Evolutionary conservation across 2,329 filamentous ascomycete genomes (phyloP), one percentile per base, ranked within the genome.

Genomic region (Hypomyces perniciosus): DNA sequence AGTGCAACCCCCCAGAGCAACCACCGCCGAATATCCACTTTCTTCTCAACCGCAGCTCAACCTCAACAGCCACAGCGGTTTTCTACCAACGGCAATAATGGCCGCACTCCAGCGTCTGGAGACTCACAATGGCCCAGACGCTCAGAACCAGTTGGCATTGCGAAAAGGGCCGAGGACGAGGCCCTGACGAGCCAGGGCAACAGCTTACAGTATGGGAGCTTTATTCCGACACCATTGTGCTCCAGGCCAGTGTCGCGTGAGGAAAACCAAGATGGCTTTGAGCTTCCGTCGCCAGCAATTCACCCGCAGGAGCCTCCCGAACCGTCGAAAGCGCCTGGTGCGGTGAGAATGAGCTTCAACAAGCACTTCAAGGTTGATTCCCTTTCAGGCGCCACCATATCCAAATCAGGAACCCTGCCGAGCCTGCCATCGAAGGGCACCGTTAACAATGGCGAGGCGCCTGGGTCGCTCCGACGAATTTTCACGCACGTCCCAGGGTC

Each of bases 231-330:
- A 1, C 72, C 75, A 1, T 70, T 62, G 29, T 53, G 55, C 20
- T 46, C 61, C 46, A 50, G 68, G 59, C 52, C 59, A 38, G 28
- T 31, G 29, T 51, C 29, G n/a, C 30, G 35, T 29, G 51, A 44
- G 27, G 57, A 55, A 40, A 53, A 44, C 12, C 51, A 48, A 50
- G 65, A 67, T 33, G 65, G 68, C 1, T 80, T 82, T 52, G 75
- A 76, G 57, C 67, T 83, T 9, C 80, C 80, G 0, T 77, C 63
- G 5, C 79, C 80, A 2, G 79, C 79, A 0, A 69, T 83, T 35
- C 65, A 65, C 30, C 65, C 72, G 10, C 66, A 58, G 13, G 20
- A 48, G 7, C 10, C 41, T 29, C 70, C 8, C 31, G 56, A 54
- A 10, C 52, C 62, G 27, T 54, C 57, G 47, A 45, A 55, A 48